phyloP scores from a whole-genome alignment of 2,329 filamentous ascomycete genomes.

The Fusarium sp. region DNA sequence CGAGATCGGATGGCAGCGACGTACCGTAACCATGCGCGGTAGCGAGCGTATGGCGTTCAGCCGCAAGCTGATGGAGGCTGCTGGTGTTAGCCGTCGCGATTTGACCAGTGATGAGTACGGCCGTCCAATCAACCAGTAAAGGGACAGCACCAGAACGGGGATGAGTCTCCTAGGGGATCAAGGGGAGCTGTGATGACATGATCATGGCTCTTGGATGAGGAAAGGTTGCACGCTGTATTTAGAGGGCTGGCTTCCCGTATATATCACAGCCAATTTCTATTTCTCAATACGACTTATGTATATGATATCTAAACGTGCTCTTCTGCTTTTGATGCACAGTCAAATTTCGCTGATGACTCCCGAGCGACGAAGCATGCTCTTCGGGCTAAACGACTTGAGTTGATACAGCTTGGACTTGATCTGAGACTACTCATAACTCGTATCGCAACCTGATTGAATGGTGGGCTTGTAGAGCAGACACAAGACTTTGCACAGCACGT shows the following conservation, averaged over 20 bases:
- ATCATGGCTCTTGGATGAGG: neutral
- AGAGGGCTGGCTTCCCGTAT: neutral
- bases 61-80: conserved; percentile 4
- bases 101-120: neutral
- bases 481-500: too few species aligned
- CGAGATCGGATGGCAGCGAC: conserved; percentile 16
- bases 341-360: too few species aligned
- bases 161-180: accelerated
- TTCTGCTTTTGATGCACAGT: too few species aligned
- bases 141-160: accelerated
- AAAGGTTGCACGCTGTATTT: neutral
- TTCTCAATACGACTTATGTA: neutral
- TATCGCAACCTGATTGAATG: too few species aligned
- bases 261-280: neutral
- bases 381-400: too few species aligned
- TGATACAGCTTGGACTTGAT: too few species aligned
- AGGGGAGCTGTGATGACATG: neutral
- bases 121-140: neutral
- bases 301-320: accelerated
- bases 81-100: neutral
- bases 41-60: conserved; percentile 8
- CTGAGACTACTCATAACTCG: too few species aligned
- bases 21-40: neutral
- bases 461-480: too few species aligned
- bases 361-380: too few species aligned